Conservation (phyloP, 169 alveolate genomes). For the Ichthyophthirius multifiliis region DNA sequence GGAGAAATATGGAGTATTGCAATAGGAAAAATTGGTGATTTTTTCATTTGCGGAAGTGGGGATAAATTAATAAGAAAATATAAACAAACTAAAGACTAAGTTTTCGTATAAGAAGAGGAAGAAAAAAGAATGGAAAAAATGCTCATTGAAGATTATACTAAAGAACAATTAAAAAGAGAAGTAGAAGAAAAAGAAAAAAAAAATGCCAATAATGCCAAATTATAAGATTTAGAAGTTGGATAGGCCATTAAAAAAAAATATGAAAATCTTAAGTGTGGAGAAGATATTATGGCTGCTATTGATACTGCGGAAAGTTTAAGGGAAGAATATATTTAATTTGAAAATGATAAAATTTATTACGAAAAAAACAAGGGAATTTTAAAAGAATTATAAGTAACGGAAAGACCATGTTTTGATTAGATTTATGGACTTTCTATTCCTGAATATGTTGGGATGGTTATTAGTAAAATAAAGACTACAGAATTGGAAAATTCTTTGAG, state of each 20-base stretch:
- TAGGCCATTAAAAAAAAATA: conserved; percentile 56
- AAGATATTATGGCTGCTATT: conserved; percentile 71
- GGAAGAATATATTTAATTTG: conserved; percentile 59
- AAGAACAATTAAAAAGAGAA: conserved; percentile 55
- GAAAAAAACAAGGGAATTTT: conserved; percentile 43
- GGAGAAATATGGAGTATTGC: conserved; percentile 71
- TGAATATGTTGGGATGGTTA: conserved; percentile 50
- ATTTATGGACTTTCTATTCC: conserved; percentile 55
- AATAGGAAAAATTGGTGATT: conserved; percentile 62
- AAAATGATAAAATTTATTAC: conserved; percentile 51
- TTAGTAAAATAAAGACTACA: conserved; percentile 53
- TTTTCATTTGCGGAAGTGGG: conserved; percentile 49
- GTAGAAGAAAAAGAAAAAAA: conserved; percentile 53
- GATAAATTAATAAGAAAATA: conserved; percentile 26
- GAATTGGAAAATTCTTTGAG: conserved; percentile 67
- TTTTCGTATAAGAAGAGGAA: conserved; percentile 70
- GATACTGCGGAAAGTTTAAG: conserved; percentile 64
- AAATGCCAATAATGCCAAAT: background rate
- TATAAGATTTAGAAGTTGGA: conserved; percentile 42
- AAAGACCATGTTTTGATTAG: conserved; percentile 47
- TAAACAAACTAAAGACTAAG: conserved; percentile 75
- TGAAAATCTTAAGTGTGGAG: conserved; percentile 74
- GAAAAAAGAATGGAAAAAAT: conserved; percentile 76
- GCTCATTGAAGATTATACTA: conserved; percentile 67
- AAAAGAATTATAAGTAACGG: conserved; percentile 45